These are phyloP conservation scores for Incumbomyces delicatus DNA, from an alignment of 2,329 filamentous ascomycete genomes.

Conservation along the genomic window DNA sequence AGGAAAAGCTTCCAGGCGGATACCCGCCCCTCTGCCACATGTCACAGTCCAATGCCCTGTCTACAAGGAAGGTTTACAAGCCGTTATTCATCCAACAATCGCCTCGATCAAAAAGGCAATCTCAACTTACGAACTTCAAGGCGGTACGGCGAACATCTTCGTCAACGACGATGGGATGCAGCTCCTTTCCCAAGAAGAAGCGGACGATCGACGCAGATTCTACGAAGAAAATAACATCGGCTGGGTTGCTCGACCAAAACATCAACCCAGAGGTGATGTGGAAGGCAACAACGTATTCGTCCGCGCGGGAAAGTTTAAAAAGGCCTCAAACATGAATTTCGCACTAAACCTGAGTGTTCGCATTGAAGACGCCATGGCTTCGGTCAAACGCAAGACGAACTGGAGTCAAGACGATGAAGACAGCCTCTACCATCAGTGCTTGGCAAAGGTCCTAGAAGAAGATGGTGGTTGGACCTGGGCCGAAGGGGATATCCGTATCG, in stretches of 20 bases:
- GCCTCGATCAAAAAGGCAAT: constrained; percentile 48
- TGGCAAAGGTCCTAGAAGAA: constrained; percentile 45
- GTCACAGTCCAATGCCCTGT: constrained; percentile 76
- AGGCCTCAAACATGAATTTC: constrained; percentile 69
- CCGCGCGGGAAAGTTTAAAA: constrained; percentile 59
- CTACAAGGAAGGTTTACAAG: constrained; percentile 71
- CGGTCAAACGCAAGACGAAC: constrained; percentile 6
- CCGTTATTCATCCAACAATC: constrained; percentile 53
- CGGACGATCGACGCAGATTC: constrained; percentile 36
- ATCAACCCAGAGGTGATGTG: constrained; percentile 35
- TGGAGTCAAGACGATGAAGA: constrained; percentile 29
- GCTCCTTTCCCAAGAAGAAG: constrained; percentile 32
- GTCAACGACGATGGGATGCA: constrained; percentile 33
- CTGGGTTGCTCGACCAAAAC: constrained; percentile 41
- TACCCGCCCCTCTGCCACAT: constrained; percentile 32
- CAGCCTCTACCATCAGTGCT: constrained; percentile 40
- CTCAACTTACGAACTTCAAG: constrained; percentile 48
- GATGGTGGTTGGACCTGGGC: constrained; percentile 51
- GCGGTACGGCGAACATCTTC: constrained; percentile 29
- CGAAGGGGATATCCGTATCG: constrained; percentile 74
- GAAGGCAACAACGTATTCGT: constrained; percentile 14
- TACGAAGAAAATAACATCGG: constrained; percentile 43
- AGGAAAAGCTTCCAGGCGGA: constrained; percentile 30
- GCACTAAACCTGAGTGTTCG: constrained; percentile 52
- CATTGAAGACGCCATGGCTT: constrained; percentile 49